Base-by-base conservation (phyloP, 352 stramenopile genomes). In the Phytophthora syringae region DNA sequence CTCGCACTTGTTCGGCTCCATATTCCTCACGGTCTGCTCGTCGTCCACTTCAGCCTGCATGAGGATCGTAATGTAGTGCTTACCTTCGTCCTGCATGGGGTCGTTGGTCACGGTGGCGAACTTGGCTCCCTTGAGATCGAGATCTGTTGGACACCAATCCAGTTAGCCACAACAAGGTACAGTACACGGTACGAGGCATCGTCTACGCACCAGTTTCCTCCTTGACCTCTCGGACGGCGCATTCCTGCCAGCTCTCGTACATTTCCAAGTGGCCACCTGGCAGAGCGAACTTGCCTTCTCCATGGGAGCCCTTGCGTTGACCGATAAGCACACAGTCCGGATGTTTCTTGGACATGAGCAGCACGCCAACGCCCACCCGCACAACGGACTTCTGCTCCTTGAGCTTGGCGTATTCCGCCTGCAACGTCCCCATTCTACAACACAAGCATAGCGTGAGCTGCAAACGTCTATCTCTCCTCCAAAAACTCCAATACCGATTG, bases 1-100 rank as follows among this genome's bases (percentile, higher is more conserved):
- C 40, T 88, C 83, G 62, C 87, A 95, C 67, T 95, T 95, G 77
- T 88, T 54, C 1, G 85, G 84, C 71, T 95, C 87, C 84, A 93
- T 94, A 71, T 92, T 91, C 42, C 65, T 64, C 27, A 84, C 64
- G 25, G 67, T 71, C 58, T 93, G 82, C 28, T 64, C 62, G 24
- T 73, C 56, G n/a, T 70, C 60, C 34, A 95, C 79, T 3, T 53
- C 53, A 3, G 85, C 84, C 47, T 93, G 82, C 80, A 93, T 90
- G 50, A 94, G 84, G 61, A 95, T 90, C 40, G 87, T 95, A 52
- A 93, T 92, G 73, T 93, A 95, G 67, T 95, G 86, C 57, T 93
- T 94, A 60, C 64, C 77, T 59, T 93, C 82, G 53, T 90, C 74
- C 59, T 89, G 72, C 84, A 93, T 95, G 7, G 76, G 77, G 64